Conservation (phyloP, 495 filamentous ascomycete species). For the Lasiosphaeria ovina region DNA sequence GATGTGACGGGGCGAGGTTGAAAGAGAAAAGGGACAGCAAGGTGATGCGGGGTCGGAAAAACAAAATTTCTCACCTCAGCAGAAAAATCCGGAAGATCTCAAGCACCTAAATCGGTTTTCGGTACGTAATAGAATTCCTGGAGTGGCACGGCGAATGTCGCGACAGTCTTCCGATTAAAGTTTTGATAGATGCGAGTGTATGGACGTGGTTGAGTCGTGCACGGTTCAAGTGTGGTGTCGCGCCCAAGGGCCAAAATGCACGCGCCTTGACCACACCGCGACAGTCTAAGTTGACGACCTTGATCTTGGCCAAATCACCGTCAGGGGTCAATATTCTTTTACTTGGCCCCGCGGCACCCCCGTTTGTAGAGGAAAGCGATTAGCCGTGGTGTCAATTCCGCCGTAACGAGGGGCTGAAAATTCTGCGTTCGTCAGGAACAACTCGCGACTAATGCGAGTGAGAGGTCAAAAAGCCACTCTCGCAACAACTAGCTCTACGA, state of each 20-base stretch:
- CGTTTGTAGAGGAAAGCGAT: not conserved
- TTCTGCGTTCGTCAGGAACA: not conserved
- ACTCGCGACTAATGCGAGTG: not conserved
- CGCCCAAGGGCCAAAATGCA: constrained; percentile 6
- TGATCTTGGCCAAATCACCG: constrained; percentile 12
- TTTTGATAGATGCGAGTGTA: constrained; percentile 5
- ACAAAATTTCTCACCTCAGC: constrained; percentile 12
- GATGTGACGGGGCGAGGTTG: not conserved
- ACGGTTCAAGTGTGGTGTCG: constrained; percentile 22
- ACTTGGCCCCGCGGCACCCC: not conserved
- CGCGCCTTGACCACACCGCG: constrained; percentile 24
- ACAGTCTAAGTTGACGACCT: constrained; percentile 27
- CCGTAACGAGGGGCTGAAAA: constrained; percentile 5
- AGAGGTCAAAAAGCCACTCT: too few relatives aligned
- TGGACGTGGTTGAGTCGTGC: constrained; percentile 19
- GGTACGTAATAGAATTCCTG: not conserved
- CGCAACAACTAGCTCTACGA: too few relatives aligned
- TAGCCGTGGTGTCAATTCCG: constrained; percentile 3
- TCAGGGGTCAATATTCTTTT: not conserved
- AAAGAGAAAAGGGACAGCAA: not conserved
- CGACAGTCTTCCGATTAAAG: not conserved
- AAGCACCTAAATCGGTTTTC: constrained; percentile 1
- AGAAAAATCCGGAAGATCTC: not conserved
- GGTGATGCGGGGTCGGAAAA: constrained; percentile 4
- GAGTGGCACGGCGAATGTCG: not conserved